Evolutionary conservation across 192 early-diverging fungal species (phyloP), one percentile per base, ranked within the genome.

Genomic region (Polychytrium aggregatum): DNA sequence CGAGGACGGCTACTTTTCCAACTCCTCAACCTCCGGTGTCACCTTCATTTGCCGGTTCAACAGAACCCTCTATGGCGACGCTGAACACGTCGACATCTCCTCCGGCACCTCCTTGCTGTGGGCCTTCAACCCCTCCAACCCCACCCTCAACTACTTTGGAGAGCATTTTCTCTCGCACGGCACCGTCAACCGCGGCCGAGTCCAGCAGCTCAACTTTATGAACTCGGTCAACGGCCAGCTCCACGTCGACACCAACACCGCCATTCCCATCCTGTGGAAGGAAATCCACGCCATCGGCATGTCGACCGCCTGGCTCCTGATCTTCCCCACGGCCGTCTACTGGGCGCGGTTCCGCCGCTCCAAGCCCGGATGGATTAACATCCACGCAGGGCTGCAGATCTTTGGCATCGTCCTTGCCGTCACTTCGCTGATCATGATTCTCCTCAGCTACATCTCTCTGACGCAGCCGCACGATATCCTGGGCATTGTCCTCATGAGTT

Each of bases 281-380:
- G 49, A 60, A 41, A 37, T 44, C 24, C 66, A 68, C 56, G 66
- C 57, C 0, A 44, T 64, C 40, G 59, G 59, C 28, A 68, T 68
- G 66, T 51, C 59, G 49, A 34, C 47, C 41, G 40, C 63, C 14
- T 70, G 67, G 67, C 31, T 66, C 30, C 20, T 57, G 2, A 11
- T 65, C 6, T 54, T 70, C 35, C 67, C 67, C 1, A 46, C 59
- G 34, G 57, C 41, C 28, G 49, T 49, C 4, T 70, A 46, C 48
- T 66, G 41, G 35, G 67, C 67, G 4, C 52, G 67, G 9, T 64
- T 66, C 53, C 37, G 46, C 10, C 48, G 60, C 27, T 62, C 52
- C 44, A 51, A 55, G 0, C 25, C 40, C 8, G 42, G 57, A 13
- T 68, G 66, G 66, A 44, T 55, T 24, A 31, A 41, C 20, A 47